Conservation (phyloP, 108 stramenopile genomes). For the Fragilaria crotonensis region DNA sequence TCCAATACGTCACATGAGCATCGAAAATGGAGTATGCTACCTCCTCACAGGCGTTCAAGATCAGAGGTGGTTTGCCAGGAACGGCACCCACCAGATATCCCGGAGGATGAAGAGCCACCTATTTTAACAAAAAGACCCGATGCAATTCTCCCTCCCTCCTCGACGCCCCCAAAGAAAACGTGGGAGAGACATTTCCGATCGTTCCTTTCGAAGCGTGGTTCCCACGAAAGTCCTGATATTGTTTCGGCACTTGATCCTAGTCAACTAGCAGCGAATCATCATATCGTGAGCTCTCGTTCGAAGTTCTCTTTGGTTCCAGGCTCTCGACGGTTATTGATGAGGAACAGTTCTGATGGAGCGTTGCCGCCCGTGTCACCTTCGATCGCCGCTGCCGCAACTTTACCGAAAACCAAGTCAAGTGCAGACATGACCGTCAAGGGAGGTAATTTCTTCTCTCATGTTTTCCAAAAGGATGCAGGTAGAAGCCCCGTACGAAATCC, state of each 20-base stretch:
- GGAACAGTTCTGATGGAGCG: background rate
- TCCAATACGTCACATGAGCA: too few species aligned
- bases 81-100: background rate
- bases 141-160: constrained; percentile 14
- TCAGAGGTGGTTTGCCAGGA: background rate
- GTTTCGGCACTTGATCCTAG: background rate
- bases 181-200: constrained; percentile 57
- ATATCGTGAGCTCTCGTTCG: background rate
- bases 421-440: background rate
- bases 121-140: constrained; percentile 3
- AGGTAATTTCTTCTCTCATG: background rate
- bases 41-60: background rate
- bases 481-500: background rate
- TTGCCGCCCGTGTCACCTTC: constrained; percentile 6
- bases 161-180: constrained; percentile 43
- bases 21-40: background rate
- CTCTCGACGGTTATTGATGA: constrained; percentile 5
- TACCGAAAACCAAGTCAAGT: background rate
- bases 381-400: background rate
- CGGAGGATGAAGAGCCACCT: background rate
- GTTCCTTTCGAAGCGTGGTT: constrained; percentile 26
- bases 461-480: background rate
- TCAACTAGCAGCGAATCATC: background rate
- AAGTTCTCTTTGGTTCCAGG: constrained; percentile 6
- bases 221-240: background rate